Evolutionary conservation across 139 green algal species (phyloP).

Genomic region (Volvox reticuliferus): DNA sequence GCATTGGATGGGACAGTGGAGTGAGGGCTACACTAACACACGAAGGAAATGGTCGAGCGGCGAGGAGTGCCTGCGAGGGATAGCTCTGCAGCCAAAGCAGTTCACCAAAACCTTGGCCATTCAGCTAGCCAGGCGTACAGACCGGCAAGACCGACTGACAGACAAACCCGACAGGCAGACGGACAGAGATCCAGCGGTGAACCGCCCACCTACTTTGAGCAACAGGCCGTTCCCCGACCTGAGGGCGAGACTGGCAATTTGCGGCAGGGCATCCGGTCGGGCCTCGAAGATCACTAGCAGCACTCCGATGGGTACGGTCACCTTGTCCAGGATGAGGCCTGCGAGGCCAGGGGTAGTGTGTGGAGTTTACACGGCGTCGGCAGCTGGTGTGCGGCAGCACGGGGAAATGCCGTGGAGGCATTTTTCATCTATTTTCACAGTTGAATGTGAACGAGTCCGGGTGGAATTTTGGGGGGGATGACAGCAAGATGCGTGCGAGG

Average conservation of each 20-base stretch:
- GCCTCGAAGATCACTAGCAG: conserved; percentile 99
- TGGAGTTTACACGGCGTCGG: too few relatives aligned
- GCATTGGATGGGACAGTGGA: neutral
- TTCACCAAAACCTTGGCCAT: too few relatives aligned
- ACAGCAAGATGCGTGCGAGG: too few relatives aligned
- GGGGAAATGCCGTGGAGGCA: neutral
- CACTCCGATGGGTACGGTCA: conserved; percentile 95
- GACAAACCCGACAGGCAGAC: too few relatives aligned
- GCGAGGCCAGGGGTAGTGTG: neutral
- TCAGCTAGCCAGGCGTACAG: too few relatives aligned
- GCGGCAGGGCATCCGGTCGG: conserved; percentile 94
- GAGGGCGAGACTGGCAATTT: conserved; percentile 93
- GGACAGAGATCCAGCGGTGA: too few relatives aligned
- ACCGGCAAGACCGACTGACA: too few relatives aligned
- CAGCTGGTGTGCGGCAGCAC: neutral
- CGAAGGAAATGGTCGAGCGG: neutral
- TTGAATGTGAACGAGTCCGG: too few relatives aligned
- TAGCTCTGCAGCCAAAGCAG: too few relatives aligned
- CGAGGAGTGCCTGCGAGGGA: too few relatives aligned
- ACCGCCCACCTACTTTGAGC: conserved; percentile 68
- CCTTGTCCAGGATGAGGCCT: conserved; percentile 93
- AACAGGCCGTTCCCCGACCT: conserved; percentile 91
- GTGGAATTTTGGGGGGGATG: too few relatives aligned
- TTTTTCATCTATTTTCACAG: too few relatives aligned
- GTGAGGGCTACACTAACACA: neutral